Base-by-base conservation (phyloP, 2,329 filamentous ascomycete genomes). In the Acephala macrosclerotiorum region DNA sequence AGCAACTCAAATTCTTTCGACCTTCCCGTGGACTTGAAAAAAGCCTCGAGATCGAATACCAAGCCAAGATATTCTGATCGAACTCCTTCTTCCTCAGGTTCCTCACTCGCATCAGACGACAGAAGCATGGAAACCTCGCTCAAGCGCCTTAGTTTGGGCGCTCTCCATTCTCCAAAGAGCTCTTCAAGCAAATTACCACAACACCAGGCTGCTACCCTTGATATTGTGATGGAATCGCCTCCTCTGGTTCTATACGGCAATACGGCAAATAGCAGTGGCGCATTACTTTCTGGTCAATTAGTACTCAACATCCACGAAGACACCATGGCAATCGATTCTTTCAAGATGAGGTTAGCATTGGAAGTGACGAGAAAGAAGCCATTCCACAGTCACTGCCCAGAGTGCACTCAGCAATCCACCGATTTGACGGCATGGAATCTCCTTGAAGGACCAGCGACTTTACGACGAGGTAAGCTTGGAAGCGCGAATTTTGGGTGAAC, bases 341-440 rank as follows among this genome's bases (percentile, higher is more conserved):
- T 97, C 75, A 84, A 86, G 58, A 91, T 96, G 79, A 85, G 82
- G 63, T 85, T 99, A 67, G 84, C 87, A 73, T 87, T 91, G 67
- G 89, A 88, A 71, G 86, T 89, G 55, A 87, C 85, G 35, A 93
- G 92, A 72, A 97, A 95, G 84, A 91, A 91, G 72, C 94, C 95
- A 0, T 94, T 95, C 70, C 87, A 88, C 60, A 83, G 85, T 67
- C 90, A 96, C 77, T 99, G 96, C 83, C 77, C 83, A 59, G 90
- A 92, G 60, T 98, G 96, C 82, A 80, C 85, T 66, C 85, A 85
- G 69, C 89, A 91, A 75, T 85, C 84, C 65, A 93, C 89, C 40
- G 89, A 94, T 76, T 80, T 98, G 68, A 90, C 91, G 77, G 87
- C 84, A 61, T 97, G 94, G 93, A 86, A 87, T 36, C 91, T 98